Base-by-base conservation (phyloP, 1,284 basidiomycete species). In the Mycosarcoma maydis region DNA sequence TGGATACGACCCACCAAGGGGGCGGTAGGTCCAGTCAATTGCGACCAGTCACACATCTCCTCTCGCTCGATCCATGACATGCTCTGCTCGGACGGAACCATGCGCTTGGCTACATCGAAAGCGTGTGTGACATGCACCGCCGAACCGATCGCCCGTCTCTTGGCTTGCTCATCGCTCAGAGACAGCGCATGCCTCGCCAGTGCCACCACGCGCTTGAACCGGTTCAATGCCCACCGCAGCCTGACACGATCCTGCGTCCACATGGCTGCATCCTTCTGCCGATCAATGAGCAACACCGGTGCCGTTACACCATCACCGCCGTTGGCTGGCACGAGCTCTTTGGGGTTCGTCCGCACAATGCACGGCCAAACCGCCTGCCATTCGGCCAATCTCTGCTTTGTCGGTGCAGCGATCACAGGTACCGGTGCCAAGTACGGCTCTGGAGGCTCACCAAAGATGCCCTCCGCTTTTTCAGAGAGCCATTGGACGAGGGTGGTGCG, bases 371-470 rank as follows among this genome's bases (percentile, higher is more conserved):
- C 73, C 3, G 64, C 58, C 41, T 75, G 74, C 83, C 83, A 84
- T 37, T 83, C 82, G 1, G 83, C 80, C 4, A 92, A 84, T 17
- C 93, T 89, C 14, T 85, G 85, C 2, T 85, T 85, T 0, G 90
- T 92, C 3, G 90, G 84, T 0, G 93, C 93, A 6, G 89, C 85
- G 8, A 86, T 85, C 20, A 85, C 83, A 0, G 95, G 94, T 0
- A 96, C 90, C 1, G 84, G 73, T 2, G 87, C 77, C 1, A 85
- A 80, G 75, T 90, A 72, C 17, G 75, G 61, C 3, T 68, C 24
- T 2, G 70, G 58, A 0, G 19, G 0, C 0, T 44, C 37, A 2
- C 61, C 68, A 20, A 71, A 71, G 14, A 60, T 34, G 1, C 42
- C 51, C 0, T 20, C 29, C 4, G 38, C 49, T 26, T 45, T 30